Base-by-base conservation (phyloP, 345 rosid genomes). In the Aquilaria yunnanensis region DNA sequence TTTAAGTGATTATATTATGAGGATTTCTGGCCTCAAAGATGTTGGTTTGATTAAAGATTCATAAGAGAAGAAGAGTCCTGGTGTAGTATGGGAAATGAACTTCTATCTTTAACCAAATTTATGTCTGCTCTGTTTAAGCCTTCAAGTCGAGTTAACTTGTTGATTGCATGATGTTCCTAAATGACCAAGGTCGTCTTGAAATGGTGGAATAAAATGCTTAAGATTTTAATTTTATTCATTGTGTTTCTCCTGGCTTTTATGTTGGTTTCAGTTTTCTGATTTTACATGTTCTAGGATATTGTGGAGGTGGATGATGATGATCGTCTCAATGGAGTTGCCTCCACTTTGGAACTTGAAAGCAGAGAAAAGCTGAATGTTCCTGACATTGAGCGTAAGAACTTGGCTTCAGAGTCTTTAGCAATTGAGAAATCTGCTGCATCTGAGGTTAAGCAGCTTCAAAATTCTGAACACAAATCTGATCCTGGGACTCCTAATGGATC, bases 271-370 rank as follows among this genome's bases (percentile, higher is more conserved):
- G 8, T 37, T 2, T 37, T 37, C 43, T 37, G 12, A 23, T n/a
- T 43, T 32, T 41, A 10, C 46, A 31, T 50, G 63, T 66, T 65
- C 61, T 74, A 94, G 99, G 97, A 90, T 72, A 75, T 66, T 67
- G 54, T 89, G 71, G 94, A 86, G 49, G 66, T 82, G 83, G 99
- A 88, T 64, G 93, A 85, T 47, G 75, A 60, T 46, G 47, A 58
- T 14, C 41, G 23, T 66, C 37, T 66, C 56, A 71, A 56, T 67
- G 78, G 69, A 62, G 62, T 47, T 30, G 61, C 62, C 34, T 61
- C 81, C 73, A 57, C 75, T 64, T 49, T 63, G 43, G 56, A 55
- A 46, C 64, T 34, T 67, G 76, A 67, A 52, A 74, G 65, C 64
- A 72, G 57, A 66, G 83, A 70, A 56, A 80, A 81, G 77, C 66